Conservation (phyloP, 345 rosid genomes). For the Hevea brasiliensis region DNA sequence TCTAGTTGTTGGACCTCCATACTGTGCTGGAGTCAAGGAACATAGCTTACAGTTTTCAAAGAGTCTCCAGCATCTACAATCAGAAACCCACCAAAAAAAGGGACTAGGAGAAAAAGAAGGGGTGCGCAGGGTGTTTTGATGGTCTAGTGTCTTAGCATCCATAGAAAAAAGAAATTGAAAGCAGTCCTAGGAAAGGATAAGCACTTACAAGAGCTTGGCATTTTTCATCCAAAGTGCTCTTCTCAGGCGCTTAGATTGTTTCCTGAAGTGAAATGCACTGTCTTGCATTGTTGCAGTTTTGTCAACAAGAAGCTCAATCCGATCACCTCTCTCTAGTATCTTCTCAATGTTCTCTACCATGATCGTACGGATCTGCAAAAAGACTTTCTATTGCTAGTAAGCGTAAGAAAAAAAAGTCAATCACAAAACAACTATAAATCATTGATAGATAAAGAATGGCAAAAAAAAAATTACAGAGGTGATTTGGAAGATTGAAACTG, state of each 20-base stretch:
- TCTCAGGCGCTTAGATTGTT: slow-evolving; percentile 88
- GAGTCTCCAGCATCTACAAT: neutral
- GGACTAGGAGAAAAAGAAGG: neutral
- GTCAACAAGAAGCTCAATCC: slow-evolving; percentile 94
- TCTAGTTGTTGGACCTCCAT: neutral
- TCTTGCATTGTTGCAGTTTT: slow-evolving; percentile 97
- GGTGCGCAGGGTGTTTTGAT: neutral
- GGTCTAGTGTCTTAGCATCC: neutral
- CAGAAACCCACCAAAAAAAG: neutral
- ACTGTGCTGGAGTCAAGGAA: neutral
- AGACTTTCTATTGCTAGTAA: neutral
- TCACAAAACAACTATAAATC: neutral
- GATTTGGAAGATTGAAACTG: neutral
- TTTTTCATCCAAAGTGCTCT: slow-evolving; percentile 98
- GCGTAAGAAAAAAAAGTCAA: slow-evolving; percentile 4
- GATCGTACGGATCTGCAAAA: slow-evolving; percentile 71
- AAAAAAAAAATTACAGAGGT: neutral
- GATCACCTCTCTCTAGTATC: slow-evolving; percentile 94
- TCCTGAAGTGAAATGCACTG: slow-evolving; percentile 83
- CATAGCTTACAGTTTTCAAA: neutral
- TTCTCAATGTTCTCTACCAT: slow-evolving; percentile 98
- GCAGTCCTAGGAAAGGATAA: neutral
- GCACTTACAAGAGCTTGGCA: slow-evolving; percentile 82
- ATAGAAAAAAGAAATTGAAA: slow-evolving; percentile 7
- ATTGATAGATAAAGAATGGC: neutral